phyloP scores from a whole-genome alignment of 805 yeast species.

The Candida palmyrensis region DNA sequence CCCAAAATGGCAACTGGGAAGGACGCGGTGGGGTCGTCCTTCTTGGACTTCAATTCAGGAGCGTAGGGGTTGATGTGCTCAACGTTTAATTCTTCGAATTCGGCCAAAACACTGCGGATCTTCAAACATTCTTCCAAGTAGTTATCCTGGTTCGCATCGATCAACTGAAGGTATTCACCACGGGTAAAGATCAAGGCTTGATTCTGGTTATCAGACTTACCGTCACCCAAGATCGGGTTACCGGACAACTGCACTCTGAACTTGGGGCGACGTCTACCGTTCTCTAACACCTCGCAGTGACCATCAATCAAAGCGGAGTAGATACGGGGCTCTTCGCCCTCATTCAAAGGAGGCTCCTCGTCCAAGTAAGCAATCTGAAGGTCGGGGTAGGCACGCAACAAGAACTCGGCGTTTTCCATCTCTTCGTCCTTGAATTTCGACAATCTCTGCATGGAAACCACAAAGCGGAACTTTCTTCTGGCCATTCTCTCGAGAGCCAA shows the following conservation, averaged over 20 bases:
- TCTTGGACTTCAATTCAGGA: constrained; percentile 59
- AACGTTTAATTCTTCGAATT: constrained; percentile 56
- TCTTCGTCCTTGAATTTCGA: constrained; percentile 51
- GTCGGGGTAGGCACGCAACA: constrained; percentile 63
- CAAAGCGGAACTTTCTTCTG: constrained; percentile 56
- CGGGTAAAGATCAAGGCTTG: constrained; percentile 69
- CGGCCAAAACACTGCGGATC: constrained; percentile 68
- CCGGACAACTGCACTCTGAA: constrained; percentile 67
- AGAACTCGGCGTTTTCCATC: constrained; percentile 52
- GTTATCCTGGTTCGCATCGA: constrained; percentile 83
- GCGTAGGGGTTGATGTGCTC: constrained; percentile 82
- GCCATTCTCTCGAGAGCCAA: constrained; percentile 83
- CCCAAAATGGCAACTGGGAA: constrained; percentile 80
- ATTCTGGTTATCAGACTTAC: constrained; percentile 81
- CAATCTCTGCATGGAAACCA: constrained; percentile 62
- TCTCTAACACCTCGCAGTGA: constrained; percentile 52
- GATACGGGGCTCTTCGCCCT: constrained; percentile 40
- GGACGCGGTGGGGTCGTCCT: constrained; percentile 38
- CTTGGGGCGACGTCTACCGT: constrained; percentile 57
- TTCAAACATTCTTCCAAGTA: constrained; percentile 78
- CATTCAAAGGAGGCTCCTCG: constrained; percentile 39
- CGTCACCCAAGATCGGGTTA: constrained; percentile 80
- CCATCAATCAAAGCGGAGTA: constrained; percentile 72
- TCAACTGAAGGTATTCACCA: constrained; percentile 75
- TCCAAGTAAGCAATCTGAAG: constrained; percentile 60